Conservation (phyloP, 2,329 filamentous ascomycete genomes). For the Akanthomyces dipterigenus region DNA sequence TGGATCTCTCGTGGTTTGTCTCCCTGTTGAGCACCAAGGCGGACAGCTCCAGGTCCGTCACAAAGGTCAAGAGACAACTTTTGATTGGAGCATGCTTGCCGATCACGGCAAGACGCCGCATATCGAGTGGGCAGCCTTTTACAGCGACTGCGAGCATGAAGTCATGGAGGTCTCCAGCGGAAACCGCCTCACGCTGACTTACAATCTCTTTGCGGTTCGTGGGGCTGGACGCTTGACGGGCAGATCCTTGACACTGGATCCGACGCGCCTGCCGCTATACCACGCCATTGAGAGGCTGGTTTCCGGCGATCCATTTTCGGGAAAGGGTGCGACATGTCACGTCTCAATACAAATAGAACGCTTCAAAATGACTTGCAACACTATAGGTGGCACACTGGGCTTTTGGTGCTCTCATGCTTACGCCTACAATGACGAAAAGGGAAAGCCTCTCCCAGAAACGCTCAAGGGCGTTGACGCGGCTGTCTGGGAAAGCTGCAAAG, state of each 20-base stretch:
- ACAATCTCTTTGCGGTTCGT: slow-evolving; percentile 46
- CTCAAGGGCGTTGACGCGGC: slow-evolving; percentile 42
- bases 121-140: slow-evolving; percentile 44
- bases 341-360: no score
- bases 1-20: slow-evolving; percentile 46
- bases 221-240: slow-evolving; percentile 12
- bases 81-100: slow-evolving; percentile 31
- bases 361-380: background rate
- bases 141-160: slow-evolving; percentile 46
- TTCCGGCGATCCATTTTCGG: background rate
- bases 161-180: slow-evolving; percentile 42
- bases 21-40: slow-evolving; percentile 32
- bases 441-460: slow-evolving; percentile 22
- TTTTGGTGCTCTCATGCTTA: slow-evolving; percentile 42
- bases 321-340: background rate
- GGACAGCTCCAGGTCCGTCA: slow-evolving; percentile 39
- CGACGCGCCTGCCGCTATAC: background rate
- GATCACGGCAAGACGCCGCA: slow-evolving; percentile 15
- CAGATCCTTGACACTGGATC: slow-evolving; percentile 7
- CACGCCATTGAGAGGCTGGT: background rate
- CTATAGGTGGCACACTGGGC: slow-evolving; percentile 35
- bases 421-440: slow-evolving; percentile 28
- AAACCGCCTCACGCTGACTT: slow-evolving; percentile 51
- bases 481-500: slow-evolving; percentile 16
- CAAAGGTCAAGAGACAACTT: slow-evolving; percentile 25